Evolutionary conservation across 2,329 filamentous ascomycete species (phyloP), one percentile per base, ranked within the genome.

Genomic region (Parafenestella ontariensis): DNA sequence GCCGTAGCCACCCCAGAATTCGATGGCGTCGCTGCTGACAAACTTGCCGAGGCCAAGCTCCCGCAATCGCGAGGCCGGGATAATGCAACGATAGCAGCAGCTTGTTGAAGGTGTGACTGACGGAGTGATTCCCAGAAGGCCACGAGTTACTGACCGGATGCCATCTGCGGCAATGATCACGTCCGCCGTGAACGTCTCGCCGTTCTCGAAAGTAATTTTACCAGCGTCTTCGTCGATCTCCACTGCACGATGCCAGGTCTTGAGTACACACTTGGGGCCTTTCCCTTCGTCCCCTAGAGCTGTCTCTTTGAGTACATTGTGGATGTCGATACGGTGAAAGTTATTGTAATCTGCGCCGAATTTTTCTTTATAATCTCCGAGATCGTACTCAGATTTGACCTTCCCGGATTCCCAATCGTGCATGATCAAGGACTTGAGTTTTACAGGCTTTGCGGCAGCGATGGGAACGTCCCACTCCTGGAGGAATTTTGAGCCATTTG

Each of bases 301-400:
- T 40, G 78, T 76, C 31, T 87, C 84, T 75, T 82, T 86, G 20
- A 89, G 71, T 85, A 88, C 88, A 4, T 77, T 65, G 61, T 89
- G 87, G 86, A 89, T 88, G 59, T 88, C 81, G 62, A 87, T 83
- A 0, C 86, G 78, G 63, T 89, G 86, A 61, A 89, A 89, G 84
- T 87, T 87, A 71, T 88, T 85, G 69, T 88, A 49, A 13, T 36
- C 44, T 47, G 20, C 8, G 5, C 21, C 15, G 21, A 17, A 89
- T 48, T 77, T 78, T 73, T 84, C 67, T 71, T 89, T 82, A 53
- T 89, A 89, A 65, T 89, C 86, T 9, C 74, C 80, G 24, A 89
- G 71, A 62, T 84, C 81, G 60, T 87, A 88, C 1, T 87, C 83
- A 62, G 82, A 88, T 36, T 85, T 80, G 0, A 84, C 82, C 72